A percentile compares a stretch with the other conserved stretches of the same genome.
Conservation (phyloP, 192 early-diverging fungal species). For the Diversispora epigaea region DNA sequence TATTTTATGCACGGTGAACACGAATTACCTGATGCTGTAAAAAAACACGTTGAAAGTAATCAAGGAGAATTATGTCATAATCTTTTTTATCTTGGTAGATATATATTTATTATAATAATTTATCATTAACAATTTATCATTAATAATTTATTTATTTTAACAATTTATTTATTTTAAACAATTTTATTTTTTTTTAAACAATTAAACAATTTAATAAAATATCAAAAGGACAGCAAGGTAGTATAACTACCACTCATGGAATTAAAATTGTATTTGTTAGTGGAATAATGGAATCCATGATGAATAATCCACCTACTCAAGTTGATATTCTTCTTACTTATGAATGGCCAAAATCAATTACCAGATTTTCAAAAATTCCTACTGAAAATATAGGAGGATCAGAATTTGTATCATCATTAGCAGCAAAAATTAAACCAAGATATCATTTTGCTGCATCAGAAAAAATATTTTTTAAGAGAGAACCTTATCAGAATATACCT, state of each 20-base stretch:
- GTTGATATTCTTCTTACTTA: slow-evolving; percentile 81
- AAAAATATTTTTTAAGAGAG: slow-evolving; percentile 77
- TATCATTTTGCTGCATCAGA: slow-evolving; percentile 84
- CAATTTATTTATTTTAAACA: background rate
- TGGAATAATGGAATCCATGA: slow-evolving; percentile 41
- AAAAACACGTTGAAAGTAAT: slow-evolving; percentile 50
- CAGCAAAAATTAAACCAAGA: slow-evolving; percentile 64
- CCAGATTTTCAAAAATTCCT: background rate
- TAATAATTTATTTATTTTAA: background rate
- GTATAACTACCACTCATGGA: slow-evolving; percentile 58
- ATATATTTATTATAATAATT: too few species aligned
- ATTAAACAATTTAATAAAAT: too few species aligned
- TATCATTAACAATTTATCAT: background rate
- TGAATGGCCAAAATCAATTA: slow-evolving; percentile 69
- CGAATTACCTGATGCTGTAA: slow-evolving; percentile 57
- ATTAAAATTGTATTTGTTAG: slow-evolving; percentile 63
- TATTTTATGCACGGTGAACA: slow-evolving; percentile 73
- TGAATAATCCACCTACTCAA: slow-evolving; percentile 36
- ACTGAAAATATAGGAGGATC: slow-evolving; percentile 4
- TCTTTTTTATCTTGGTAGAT: slow-evolving; percentile 66
- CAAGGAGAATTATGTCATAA: slow-evolving; percentile 78
- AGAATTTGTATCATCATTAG: slow-evolving; percentile 48
- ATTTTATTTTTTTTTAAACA: background rate
- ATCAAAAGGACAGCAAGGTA: slow-evolving; percentile 35
- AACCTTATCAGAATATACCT: slow-evolving; percentile 70